Base-by-base conservation (phyloP, 1,284 basidiomycete genomes). In the Puccinia polysora region DNA sequence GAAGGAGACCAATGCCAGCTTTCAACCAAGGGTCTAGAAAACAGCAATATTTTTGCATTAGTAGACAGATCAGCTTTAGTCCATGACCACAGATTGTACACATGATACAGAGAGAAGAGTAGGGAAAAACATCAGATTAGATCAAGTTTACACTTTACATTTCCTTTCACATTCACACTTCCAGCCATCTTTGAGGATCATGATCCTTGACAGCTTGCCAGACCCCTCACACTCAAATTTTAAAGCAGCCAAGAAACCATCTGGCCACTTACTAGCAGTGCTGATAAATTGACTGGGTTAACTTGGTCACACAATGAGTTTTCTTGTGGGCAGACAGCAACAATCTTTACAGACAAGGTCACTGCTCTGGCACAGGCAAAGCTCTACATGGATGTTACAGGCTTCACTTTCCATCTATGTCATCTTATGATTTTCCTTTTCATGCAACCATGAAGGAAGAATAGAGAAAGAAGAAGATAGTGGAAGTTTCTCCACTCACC, bases 121-220 rank as follows among this genome's bases (percentile, higher is more conserved):
- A n/a, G n/a, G n/a, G n/a, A n/a, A n/a, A n/a, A n/a, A n/a, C n/a
- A 38, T 65, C 64, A 65, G 64, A 65, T 65, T 65, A 65, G 64
- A 65, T 65, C 64, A 65, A 65, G 64, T 65, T 65, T 53, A 36
- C 18, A 40, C 14, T 59, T 59, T 56, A 15, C 18, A 6, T 49
- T 49, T 49, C 6, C 4, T 49, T 49, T 49, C 23, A 15, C 23
- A n/a, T 49, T 49, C 47, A 15, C 23, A 20, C 15, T 23, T 8
- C 52, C 28, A 14, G 14, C 6, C 4, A 53, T 10, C 4, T 23
- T 23, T 4, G 18, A 50, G n/a, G 20, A 7, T 5, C 28, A 30
- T 14, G 34, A 53, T 53, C 12, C 25, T 30, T 30, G 52, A 53
- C 52, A n/a, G n/a, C n/a, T n/a, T n/a, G n/a, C n/a, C n/a, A n/a